Base-by-base conservation (phyloP, 768 basidiomycete species). In the Leccinum barrowsii region DNA sequence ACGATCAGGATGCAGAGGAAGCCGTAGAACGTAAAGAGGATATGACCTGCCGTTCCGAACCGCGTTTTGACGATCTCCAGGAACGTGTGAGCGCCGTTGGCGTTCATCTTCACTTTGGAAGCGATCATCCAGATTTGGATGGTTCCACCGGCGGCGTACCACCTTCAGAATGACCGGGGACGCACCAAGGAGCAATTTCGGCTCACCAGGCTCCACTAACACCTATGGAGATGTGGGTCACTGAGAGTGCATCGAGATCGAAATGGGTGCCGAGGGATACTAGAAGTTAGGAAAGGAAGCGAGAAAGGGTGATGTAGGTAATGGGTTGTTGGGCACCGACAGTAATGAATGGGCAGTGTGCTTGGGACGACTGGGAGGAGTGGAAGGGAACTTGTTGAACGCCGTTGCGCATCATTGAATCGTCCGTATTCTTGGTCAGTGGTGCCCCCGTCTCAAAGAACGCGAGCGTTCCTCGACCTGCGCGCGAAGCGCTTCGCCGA, bases 91-190 rank as follows among this genome's bases (percentile, higher is more conserved):
- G 82, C 82, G 15, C 78, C 78, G 32, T 82, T 82, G 0, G 83
- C 84, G 52, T 84, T 84, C 75, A 77, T 78, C 67, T 85, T 86
- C 11, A 85, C 78, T 63, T 82, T 80, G 2, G 81, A 78, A 30
- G 82, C 81, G 5, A 82, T 67, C 73, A 80, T 78, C 34, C 76
- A 75, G 21, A 84, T 76, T 64, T 83, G 82, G 21, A 81, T 79
- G 0, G 82, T 84, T 37, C 77, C 80, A 2, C 81, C 79, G 1
- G 77, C 80, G 12, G 75, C 80, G 57, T 80, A 82, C 78, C 78
- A 80, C 76, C 78, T 79, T 40, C 8, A 54, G 24, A 55, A 37
- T 7, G 22, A 12, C 19, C 5, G 37, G n/a, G 15, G 32, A 47
- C 32, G 47, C 11, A 19, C 22, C n/a, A 4, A 34, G 19, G 22